Percentiles rank a stretch among this genome's conserved stretches.
Evolutionary conservation across 2,329 filamentous ascomycete species (phyloP).

Genomic region (Clonostachys sp.): DNA sequence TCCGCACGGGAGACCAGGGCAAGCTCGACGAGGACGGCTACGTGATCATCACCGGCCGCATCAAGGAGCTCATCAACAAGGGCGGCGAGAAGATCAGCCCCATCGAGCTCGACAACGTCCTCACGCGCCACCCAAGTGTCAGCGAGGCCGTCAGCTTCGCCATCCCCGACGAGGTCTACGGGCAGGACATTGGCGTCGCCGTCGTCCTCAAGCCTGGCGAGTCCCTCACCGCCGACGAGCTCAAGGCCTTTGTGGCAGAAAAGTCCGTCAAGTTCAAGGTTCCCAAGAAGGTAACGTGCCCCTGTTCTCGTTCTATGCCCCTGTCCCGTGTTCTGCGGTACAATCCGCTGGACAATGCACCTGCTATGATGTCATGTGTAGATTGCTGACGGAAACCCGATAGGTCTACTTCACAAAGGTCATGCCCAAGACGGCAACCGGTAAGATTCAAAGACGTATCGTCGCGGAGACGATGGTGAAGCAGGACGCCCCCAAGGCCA

Average conservation of each 20-base stretch:
- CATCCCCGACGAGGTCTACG: conserved; percentile 76
- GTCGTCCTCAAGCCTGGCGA: conserved; percentile 67
- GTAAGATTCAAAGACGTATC: conserved; percentile 80
- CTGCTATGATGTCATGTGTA: conserved; percentile 1
- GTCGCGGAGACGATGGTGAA: conserved; percentile 84
- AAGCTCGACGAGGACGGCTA: conserved; percentile 78
- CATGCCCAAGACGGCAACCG: conserved; percentile 91
- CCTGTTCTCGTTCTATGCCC: conserved; percentile 2
- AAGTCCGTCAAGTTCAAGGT: conserved; percentile 80
- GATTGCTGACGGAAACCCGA: conserved; percentile 1
- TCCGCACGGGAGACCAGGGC: conserved; percentile 85
- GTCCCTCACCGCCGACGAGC: conserved; percentile 49
- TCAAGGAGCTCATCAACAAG: conserved; percentile 91
- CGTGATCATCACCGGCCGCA: conserved; percentile 81
- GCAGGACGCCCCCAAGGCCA: conserved; percentile 51
- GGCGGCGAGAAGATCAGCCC: conserved; percentile 87
- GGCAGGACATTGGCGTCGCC: conserved; percentile 75
- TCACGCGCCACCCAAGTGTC: conserved; percentile 68
- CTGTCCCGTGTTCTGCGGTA: not conserved
- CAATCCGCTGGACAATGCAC: too few species aligned
- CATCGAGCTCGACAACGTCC: conserved; percentile 80
- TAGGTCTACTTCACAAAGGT: conserved; percentile 75
- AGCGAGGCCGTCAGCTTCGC: conserved; percentile 81
- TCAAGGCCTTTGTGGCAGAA: conserved; percentile 65
- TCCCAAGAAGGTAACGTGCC: conserved; percentile 66